Percentiles rank a stretch among this genome's conserved stretches.
Conservation (phyloP, 345 rosid species). For the Cardamine chenopodiifolia region DNA sequence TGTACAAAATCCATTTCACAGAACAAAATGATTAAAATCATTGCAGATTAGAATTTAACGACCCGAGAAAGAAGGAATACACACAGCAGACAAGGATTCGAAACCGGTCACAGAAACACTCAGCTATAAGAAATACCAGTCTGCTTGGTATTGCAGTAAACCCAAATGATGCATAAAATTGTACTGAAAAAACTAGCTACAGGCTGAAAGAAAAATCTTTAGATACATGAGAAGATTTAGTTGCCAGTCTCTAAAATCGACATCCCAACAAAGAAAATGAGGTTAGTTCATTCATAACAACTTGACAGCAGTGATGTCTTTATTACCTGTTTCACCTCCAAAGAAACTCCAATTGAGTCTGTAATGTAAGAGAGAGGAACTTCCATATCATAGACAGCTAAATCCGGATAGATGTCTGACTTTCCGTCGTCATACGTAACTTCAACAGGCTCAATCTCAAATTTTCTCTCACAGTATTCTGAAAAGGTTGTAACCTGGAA, state of each 20-base stretch:
- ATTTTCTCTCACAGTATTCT: constrained; percentile 67
- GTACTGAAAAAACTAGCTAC: not conserved
- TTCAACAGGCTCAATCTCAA: constrained; percentile 93
- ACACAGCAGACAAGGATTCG: not conserved
- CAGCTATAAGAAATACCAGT: not conserved
- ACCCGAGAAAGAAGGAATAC: not conserved
- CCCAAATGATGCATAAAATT: not conserved
- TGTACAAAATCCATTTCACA: constrained; percentile 17
- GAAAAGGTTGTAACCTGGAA: constrained; percentile 79
- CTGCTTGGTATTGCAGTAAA: not conserved
- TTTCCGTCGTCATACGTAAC: constrained; percentile 66
- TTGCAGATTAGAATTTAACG: not conserved
- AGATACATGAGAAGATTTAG: not conserved
- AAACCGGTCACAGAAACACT: not conserved
- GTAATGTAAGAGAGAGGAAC: constrained; percentile 83
- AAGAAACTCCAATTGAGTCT: constrained; percentile 69
- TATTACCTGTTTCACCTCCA: constrained; percentile 73
- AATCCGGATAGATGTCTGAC: constrained; percentile 72
- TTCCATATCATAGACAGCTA: constrained; percentile 71
- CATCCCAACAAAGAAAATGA: not conserved
- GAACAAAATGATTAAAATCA: not conserved
- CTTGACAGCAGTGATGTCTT: constrained; percentile 5
- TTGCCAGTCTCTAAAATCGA: constrained; percentile 10
- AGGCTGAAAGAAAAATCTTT: not conserved
- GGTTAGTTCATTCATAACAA: constrained; percentile 10